These are phyloP conservation scores for Cladorrhinum sp. DNA, from an alignment of 2,329 filamentous ascomycete genomes.

Conservation along the genomic window DNA sequence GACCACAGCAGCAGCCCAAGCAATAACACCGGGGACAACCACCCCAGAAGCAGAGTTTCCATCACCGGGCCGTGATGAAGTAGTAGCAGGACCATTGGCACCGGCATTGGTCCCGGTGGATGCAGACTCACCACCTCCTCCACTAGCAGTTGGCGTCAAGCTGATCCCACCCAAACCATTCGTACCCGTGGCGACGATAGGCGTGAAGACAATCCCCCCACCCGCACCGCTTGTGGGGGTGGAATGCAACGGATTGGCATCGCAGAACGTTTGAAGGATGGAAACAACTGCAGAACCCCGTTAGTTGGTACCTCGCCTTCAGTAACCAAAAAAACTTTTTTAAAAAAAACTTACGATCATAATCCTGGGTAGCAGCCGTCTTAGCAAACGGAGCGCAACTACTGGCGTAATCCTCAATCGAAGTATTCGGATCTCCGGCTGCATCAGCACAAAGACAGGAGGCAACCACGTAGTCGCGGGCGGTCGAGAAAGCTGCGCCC, in stretches of 20 bases:
- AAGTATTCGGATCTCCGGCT: constrained; percentile 23
- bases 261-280: constrained; percentile 22
- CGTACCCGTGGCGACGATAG: neutral
- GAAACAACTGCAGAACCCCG: constrained; percentile 9
- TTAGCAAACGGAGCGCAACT: constrained; percentile 24
- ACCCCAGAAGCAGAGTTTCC: neutral
- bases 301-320: no score
- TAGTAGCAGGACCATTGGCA: neutral
- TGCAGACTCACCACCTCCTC: neutral
- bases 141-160: constrained; percentile 9
- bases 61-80: no score
- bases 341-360: constrained; percentile 12
- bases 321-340: neutral
- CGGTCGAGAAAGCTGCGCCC: constrained; percentile 12
- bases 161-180: neutral
- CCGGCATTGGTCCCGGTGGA: neutral
- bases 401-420: constrained; percentile 26
- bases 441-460: constrained; percentile 29
- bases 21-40: neutral
- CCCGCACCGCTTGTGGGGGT: neutral
- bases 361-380: constrained; percentile 21
- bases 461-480: constrained; percentile 14
- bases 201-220: constrained; percentile 9
- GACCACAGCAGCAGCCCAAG: neutral
- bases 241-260: constrained; percentile 1